Evolutionary conservation across 2,329 filamentous ascomycete species (phyloP), one percentile per base, ranked within the genome.

Genomic region (Clonostachys sp.): DNA sequence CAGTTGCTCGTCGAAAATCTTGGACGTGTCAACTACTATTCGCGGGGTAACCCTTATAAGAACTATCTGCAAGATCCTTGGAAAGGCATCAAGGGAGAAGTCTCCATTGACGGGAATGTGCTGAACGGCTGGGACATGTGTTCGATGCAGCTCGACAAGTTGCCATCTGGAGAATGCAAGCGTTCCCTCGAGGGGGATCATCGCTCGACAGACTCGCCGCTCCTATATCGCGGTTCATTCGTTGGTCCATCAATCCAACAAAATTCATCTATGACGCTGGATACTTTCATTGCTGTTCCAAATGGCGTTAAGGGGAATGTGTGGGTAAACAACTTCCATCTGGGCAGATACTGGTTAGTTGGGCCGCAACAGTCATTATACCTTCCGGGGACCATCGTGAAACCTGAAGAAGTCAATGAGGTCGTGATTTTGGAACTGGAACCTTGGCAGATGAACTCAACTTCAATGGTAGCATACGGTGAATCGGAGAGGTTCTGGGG

Each of bases 291-390:
- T 9, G 9, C 24, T 30, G 24, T 30, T 30, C 24, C 24, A 30
- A 30, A 30, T 30, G 24, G 24, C 24, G 4, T 30, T 5, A 30
- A 30, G 24, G 24, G 24, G 10, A 30, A 30, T 10, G 24, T 30
- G 24, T 30, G 24, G 24, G 24, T 30, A 30, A 30, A 30, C 9
- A 10, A 30, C 24, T 30, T 68, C 34, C 70, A 74, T 43, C 55
- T 75, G 3, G 72, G 73, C 9, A 53, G 71, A 18, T 75, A 73
- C 51, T 77, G 72, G 73, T 56, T 59, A 13, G 57, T 75, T 34
- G 73, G 72, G 0, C 72, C 72, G 3, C 73, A 75, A 56, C 72
- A 75, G 55, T 66, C 62, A n/a, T 53, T 75, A 6, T 77, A 73
- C 49, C 48, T 75, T 2, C 73, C 72, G 0, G 71, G 71, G 2